Percentiles rank a stretch among this genome's conserved stretches.
These are phyloP conservation scores for Delphinella strobiligena DNA, from an alignment of 2,329 filamentous ascomycete species.

Conservation along the genomic window DNA sequence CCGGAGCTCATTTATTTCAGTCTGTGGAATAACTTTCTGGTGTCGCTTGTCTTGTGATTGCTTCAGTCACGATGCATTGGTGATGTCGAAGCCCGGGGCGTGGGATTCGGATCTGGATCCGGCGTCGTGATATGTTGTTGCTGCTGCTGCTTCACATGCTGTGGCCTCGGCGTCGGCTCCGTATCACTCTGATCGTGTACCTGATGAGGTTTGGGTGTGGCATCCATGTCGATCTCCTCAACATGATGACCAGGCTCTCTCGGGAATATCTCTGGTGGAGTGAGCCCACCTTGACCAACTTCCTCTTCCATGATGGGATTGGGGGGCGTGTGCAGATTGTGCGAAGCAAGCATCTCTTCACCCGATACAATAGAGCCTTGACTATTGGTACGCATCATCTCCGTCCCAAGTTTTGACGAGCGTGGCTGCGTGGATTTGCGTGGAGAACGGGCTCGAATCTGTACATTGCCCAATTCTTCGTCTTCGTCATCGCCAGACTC, in stretches of 20 bases:
- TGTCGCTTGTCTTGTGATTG: no score
- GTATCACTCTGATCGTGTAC: neutral
- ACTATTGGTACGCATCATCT: slow-evolving; percentile 97
- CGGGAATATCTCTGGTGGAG: slow-evolving; percentile 40
- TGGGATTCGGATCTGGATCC: slow-evolving; percentile 27
- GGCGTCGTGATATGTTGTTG: neutral
- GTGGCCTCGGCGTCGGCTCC: neutral
- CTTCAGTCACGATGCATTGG: slow-evolving; percentile 5
- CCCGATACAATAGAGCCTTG: slow-evolving; percentile 59
- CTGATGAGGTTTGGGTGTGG: slow-evolving; percentile 24
- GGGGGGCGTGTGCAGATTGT: neutral
- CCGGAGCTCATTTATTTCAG: no score
- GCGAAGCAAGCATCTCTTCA: slow-evolving; percentile 31
- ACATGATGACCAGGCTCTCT: slow-evolving; percentile 28
- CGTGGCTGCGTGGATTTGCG: slow-evolving; percentile 42
- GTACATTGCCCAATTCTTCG: slow-evolving; percentile 62
- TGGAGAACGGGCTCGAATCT: slow-evolving; percentile 39
- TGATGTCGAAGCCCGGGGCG: slow-evolving; percentile 23
- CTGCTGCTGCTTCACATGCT: neutral
- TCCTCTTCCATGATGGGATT: slow-evolving; percentile 18
- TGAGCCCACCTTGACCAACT: slow-evolving; percentile 29
- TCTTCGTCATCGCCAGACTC: slow-evolving; percentile 94
- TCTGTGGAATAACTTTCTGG: no score
- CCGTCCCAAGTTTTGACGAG: slow-evolving; percentile 81
- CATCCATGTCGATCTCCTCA: slow-evolving; percentile 27